These are phyloP conservation scores for Chlorella sp. DNA, from an alignment of 139 green algal species.

Conservation along the genomic window DNA sequence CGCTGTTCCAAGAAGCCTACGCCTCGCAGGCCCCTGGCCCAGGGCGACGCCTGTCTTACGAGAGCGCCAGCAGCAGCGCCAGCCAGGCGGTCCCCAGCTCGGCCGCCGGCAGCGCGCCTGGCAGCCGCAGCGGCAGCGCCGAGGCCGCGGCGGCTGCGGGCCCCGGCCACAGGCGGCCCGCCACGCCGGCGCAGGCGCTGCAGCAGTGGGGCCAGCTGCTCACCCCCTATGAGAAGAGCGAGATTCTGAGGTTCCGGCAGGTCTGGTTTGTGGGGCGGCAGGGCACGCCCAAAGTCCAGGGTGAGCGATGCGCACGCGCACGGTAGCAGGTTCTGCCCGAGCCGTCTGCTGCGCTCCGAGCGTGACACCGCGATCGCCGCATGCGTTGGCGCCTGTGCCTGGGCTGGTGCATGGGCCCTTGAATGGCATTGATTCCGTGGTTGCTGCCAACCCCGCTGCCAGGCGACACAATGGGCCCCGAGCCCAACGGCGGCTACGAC, in stretches of 20 bases:
- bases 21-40: no score
- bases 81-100: background rate
- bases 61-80: background rate
- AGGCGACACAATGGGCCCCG: background rate
- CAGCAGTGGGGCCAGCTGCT: slow-evolving; percentile 11
- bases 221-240: slow-evolving; percentile 33
- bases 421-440: no score
- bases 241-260: slow-evolving; percentile 22
- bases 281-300: slow-evolving; percentile 1
- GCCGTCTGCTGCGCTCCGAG: no score
- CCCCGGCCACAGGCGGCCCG: background rate
- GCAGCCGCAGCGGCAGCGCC: background rate
- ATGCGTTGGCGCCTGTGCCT: no score
- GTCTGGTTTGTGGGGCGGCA: slow-evolving; percentile 39
- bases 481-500: slow-evolving; percentile 20
- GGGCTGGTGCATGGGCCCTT: no score
- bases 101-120: background rate
- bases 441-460: no score
- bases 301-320: slow-evolving; percentile 5
- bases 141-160: background rate
- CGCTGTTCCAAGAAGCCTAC: no score
- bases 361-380: no score
- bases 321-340: no score
- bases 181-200: slow-evolving; percentile 5
- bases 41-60: background rate